These are phyloP conservation scores for Aulographum hederae DNA, from an alignment of 2,329 filamentous ascomycete species.

Conservation along the genomic window DNA sequence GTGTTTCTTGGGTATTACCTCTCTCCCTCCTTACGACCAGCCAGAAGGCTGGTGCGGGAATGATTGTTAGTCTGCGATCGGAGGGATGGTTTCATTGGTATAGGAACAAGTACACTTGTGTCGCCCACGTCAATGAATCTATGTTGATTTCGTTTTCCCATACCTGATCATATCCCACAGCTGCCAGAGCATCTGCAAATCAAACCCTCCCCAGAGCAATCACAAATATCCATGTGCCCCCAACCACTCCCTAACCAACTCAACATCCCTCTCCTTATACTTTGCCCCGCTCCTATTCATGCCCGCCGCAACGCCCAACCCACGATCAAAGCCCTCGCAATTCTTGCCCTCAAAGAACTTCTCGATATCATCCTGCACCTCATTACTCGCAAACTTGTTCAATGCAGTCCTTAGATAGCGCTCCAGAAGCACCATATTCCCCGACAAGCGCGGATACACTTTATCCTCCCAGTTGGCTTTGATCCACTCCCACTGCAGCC, in stretches of 20 bases:
- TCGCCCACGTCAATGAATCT: too few species aligned
- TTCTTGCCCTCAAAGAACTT: conserved; percentile 77
- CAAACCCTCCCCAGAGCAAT: too few species aligned
- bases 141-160: too few species aligned
- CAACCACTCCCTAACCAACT: conserved; percentile 64
- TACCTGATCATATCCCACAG: too few species aligned
- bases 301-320: conserved; percentile 69
- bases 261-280: conserved; percentile 63
- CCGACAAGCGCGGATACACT: conserved; percentile 51
- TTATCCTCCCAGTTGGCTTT: conserved; percentile 59
- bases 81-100: too few species aligned
- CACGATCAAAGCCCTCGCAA: conserved; percentile 69
- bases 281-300: conserved; percentile 67
- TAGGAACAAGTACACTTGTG: too few species aligned
- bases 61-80: too few species aligned
- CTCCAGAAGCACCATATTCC: conserved; percentile 77
- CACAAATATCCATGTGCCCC: conserved; percentile 41
- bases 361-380: conserved; percentile 57
- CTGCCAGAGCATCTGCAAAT: too few species aligned
- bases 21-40: too few species aligned
- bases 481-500: conserved; percentile 67
- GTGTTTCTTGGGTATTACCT: too few species aligned
- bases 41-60: too few species aligned
- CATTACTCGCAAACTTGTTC: conserved; percentile 56
- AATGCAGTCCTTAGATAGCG: conserved; percentile 68